Conservation (phyloP, 441 rosid species). For the Macaranga tanarius region DNA sequence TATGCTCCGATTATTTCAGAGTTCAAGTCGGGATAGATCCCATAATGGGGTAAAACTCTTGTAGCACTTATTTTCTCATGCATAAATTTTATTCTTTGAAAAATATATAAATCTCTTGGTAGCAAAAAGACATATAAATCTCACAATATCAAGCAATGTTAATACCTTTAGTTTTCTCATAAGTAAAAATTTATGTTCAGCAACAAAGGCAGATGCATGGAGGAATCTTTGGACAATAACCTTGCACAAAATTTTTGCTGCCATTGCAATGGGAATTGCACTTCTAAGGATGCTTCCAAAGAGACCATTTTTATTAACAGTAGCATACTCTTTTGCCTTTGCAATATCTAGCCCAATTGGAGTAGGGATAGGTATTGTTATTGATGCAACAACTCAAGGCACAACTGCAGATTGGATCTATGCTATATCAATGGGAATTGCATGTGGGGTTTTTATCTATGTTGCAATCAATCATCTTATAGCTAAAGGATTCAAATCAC, state of each 20-base stretch:
- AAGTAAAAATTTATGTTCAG: not conserved
- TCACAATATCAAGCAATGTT: no score
- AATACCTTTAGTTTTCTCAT: no score
- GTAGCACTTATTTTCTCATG: no score
- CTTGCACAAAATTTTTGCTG: constrained; percentile 78
- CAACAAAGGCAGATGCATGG: constrained; percentile 54
- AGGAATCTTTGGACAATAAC: constrained; percentile 75
- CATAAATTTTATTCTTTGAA: no score
- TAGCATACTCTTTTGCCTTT: constrained; percentile 61
- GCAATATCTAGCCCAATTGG: constrained; percentile 77
- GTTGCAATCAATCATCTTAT: constrained; percentile 74
- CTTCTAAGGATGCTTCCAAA: constrained; percentile 69
- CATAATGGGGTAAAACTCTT: no score
- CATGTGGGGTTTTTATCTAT: constrained; percentile 74
- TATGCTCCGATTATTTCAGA: no score
- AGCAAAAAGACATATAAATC: no score
- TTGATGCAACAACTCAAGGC: constrained; percentile 71
- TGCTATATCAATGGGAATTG: constrained; percentile 74
- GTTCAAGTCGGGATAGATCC: no score
- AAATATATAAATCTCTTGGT: no score
- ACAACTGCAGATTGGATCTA: constrained; percentile 58
- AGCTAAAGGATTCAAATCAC: constrained; percentile 62
- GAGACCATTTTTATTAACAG: constrained; percentile 53
- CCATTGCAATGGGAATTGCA: constrained; percentile 81
- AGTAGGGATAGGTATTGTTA: constrained; percentile 67